Percentiles rank a stretch among this genome's conserved stretches.
phyloP scores from a whole-genome alignment of 345 rosid species.

The Garcia nutans region DNA sequence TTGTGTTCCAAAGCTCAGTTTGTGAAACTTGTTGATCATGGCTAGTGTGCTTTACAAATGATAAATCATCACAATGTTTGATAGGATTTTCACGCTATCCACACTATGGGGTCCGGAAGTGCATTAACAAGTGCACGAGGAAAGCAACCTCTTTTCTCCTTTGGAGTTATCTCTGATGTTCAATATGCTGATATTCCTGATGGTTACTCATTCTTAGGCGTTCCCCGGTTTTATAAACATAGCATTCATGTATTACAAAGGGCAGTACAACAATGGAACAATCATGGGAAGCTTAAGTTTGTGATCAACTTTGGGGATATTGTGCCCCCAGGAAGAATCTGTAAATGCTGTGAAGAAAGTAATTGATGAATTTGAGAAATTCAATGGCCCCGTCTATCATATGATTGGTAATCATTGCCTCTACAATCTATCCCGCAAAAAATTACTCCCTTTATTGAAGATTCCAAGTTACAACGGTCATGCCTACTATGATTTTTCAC shows the following conservation, averaged over 20 bases:
- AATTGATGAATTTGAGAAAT: slow-evolving; percentile 53
- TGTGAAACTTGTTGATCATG: not conserved
- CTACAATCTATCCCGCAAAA: slow-evolving; percentile 83
- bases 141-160: slow-evolving; percentile 70
- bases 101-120: slow-evolving; percentile 51
- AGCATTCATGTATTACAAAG: slow-evolving; percentile 68
- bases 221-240: slow-evolving; percentile 77
- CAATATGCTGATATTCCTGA: slow-evolving; percentile 93
- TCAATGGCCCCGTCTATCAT: slow-evolving; percentile 72
- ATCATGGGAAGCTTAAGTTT: slow-evolving; percentile 54
- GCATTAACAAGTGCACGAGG: slow-evolving; percentile 31
- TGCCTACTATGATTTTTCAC: slow-evolving; percentile 90
- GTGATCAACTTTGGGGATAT: slow-evolving; percentile 85
- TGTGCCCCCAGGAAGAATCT: slow-evolving; percentile 77
- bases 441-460: slow-evolving; percentile 69
- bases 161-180: slow-evolving; percentile 85
- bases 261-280: slow-evolving; percentile 77
- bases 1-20: not conserved
- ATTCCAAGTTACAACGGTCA: slow-evolving; percentile 44
- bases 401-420: slow-evolving; percentile 95
- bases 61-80: not conserved
- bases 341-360: slow-evolving; percentile 51
- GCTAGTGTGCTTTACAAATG: not conserved
- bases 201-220: slow-evolving; percentile 75
- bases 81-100: slow-evolving; percentile 15